These are phyloP conservation scores for Paradendryphiella salina DNA, from an alignment of 2,329 filamentous ascomycete species.

Conservation along the genomic window DNA sequence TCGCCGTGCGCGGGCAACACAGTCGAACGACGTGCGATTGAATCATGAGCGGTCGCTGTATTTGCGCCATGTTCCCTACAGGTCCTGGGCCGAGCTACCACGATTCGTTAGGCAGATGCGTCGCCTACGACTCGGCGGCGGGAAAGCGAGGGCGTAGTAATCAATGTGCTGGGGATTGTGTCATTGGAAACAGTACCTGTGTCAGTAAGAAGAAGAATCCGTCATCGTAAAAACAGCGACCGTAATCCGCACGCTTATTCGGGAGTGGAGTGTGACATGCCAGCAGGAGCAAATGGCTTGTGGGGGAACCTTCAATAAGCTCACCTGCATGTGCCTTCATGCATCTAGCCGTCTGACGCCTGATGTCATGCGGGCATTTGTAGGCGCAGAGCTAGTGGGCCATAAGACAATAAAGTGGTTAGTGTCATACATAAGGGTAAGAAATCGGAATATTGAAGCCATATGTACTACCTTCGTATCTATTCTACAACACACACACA, in stretches of 20 bases:
- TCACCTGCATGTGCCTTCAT: neutral
- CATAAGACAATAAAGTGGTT: too few species aligned
- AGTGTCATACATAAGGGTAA: too few species aligned
- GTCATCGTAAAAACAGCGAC: neutral
- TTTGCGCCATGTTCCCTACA: conserved; percentile 30
- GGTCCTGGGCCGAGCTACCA: neutral
- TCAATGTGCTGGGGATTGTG: neutral
- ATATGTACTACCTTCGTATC: too few species aligned
- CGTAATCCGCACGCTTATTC: neutral
- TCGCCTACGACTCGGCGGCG: neutral
- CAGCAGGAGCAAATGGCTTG: conserved; percentile 4
- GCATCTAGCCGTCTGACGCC: neutral
- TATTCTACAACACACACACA: neutral
- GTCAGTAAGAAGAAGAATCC: neutral
- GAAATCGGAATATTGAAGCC: too few species aligned
- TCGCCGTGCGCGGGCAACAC: conserved; percentile 34
- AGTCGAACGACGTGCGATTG: conserved; percentile 45
- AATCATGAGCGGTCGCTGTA: conserved; percentile 43
- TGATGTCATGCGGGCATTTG: neutral
- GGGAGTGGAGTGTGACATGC: neutral
- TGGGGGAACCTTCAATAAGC: conserved; percentile 13
- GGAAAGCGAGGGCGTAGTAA: neutral
- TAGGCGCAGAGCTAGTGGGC: too few species aligned
- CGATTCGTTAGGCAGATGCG: neutral
- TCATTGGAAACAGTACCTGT: neutral